phyloP scores from a whole-genome alignment of 768 basidiomycete species.

The Boletus subcaerulescens region DNA sequence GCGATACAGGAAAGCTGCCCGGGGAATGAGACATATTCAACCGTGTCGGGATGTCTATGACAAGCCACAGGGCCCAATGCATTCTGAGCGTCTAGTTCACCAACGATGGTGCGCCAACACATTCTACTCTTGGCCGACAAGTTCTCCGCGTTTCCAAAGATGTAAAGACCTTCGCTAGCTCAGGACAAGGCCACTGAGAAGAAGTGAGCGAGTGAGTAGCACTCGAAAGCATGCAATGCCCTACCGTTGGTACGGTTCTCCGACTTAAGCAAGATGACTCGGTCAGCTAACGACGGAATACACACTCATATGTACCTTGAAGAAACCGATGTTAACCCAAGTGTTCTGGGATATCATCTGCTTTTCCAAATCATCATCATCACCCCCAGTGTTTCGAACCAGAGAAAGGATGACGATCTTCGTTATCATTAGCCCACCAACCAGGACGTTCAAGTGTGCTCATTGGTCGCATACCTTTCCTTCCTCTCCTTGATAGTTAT shows the following conservation, averaged over 20 bases:
- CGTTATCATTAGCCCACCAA: background rate
- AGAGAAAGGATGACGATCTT: conserved; percentile 72
- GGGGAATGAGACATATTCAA: conserved; percentile 45
- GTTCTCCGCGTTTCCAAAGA: conserved; percentile 65
- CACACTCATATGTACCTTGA: conserved; percentile 47
- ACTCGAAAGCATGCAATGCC: background rate
- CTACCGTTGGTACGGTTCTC: conserved; percentile 53
- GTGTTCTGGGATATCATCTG: conserved; percentile 9
- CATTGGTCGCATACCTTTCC: conserved; percentile 40
- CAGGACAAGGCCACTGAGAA: conserved; percentile 66
- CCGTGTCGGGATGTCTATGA: conserved; percentile 47
- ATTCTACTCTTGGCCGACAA: conserved; percentile 49
- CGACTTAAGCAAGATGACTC: conserved; percentile 34
- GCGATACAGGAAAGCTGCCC: conserved; percentile 49
- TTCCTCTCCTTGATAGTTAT: conserved; percentile 79
- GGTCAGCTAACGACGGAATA: background rate
- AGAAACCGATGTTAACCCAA: conserved; percentile 59
- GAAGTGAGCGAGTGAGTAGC: background rate
- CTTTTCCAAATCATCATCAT: conserved; percentile 32
- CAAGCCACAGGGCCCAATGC: conserved; percentile 59
- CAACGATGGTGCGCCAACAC: conserved; percentile 52
- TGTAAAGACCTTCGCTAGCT: conserved; percentile 69
- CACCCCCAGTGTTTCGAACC: conserved; percentile 64
- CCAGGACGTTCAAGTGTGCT: background rate
- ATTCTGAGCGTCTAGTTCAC: conserved; percentile 48